Evolutionary conservation across 1,284 basidiomycete species (phyloP), one percentile per base, ranked within the genome.

Genomic region (Ustilago xerochloae): DNA sequence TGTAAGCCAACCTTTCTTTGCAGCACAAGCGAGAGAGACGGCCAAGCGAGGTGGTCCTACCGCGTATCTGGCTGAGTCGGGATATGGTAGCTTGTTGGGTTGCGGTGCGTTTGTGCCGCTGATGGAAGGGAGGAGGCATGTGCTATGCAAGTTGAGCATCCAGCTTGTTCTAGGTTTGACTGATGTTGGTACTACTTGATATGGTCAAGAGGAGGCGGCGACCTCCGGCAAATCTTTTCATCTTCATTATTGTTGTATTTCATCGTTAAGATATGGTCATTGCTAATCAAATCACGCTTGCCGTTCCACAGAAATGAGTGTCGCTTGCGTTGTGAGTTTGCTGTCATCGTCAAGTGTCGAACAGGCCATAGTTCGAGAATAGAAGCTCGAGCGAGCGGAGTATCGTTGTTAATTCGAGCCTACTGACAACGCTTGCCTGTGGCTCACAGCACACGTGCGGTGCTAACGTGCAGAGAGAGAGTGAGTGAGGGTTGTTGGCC

Each of bases 1-100:
- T 6, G 75, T 78, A 35, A 72, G 66, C 20, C 77, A 81, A 59
- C 80, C 80, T 6, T 76, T 82, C 45, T 81, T 82, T 46, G 78
- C 77, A n/a, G 79, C 77, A 16, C 80, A 82, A 47, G 77, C 77
- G 10, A 54, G 65, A n/a, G 80, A 82, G 64, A 82, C 80, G n/a
- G 62, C 64, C 15, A 73, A 68, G 12, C 68, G 80, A 28, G 80
- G 80, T 8, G 79, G 80, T 1, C 78, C 79, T 9, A 65, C 56
- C 22, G 80, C 75, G 2, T 82, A 78, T 36, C 58, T 81, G 24
- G 74, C 65, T n/a, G 80, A 82, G 56, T 77, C 67, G 16, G 80
- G 80, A 22, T 82, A 78, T 36, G 75, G 62, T 36, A 66, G 72
- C 47, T 55, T 82, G 65, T 63, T 82, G 15, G 74, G 79, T n/a